Evolutionary conservation across 2,329 filamentous ascomycete species (phyloP), one percentile per base, ranked within the genome.

Genomic region (Thermomyces lanuginosus): DNA sequence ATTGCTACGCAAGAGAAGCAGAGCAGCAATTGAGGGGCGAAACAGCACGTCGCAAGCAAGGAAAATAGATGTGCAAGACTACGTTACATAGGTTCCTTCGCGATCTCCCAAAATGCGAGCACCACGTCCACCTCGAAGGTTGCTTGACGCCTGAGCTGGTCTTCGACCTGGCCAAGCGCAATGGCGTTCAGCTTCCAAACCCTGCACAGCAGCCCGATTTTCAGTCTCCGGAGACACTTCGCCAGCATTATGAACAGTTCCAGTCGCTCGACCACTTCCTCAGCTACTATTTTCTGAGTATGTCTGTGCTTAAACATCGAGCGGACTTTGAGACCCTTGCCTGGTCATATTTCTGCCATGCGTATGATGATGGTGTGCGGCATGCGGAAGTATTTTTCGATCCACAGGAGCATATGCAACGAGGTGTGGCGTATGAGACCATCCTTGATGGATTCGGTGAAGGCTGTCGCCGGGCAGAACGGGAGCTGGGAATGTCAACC

Each of bases 321-420:
- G 51, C 58, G n/a, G 79, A 84, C 51, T 84, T 79, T 41, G 73
- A 78, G 45, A 66, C 66, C 28, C 61, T 86, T 7, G 76, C 75
- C 4, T 77, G 69, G 58, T 65, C 67, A 35, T 84, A 84, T 54
- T 76, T 83, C 47, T 43, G 59, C 16, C 67, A 64, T 31, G 77
- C 75, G 2, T 61, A 69, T 16, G 53, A 54, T 2, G 70, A 81
- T 35, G 69, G 69, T 19, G 71, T 83, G 2, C 61, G 67, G 25
- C 77, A 84, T 43, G 74, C 74, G 8, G 78, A 84, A 49, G 64
- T 82, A 36, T 84, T 82, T 56, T 83, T 84, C 54, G 79, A 84
- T 46, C 77, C 78, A 2, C 77, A 84, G 49, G 76, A 74, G 1
- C 79, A 84, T 48, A 64, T 69, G 4, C 55, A 53, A 8, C 64